Evolutionary conservation across 352 stramenopile genomes (phyloP).

Genomic region (Pythium grandisporangium): DNA sequence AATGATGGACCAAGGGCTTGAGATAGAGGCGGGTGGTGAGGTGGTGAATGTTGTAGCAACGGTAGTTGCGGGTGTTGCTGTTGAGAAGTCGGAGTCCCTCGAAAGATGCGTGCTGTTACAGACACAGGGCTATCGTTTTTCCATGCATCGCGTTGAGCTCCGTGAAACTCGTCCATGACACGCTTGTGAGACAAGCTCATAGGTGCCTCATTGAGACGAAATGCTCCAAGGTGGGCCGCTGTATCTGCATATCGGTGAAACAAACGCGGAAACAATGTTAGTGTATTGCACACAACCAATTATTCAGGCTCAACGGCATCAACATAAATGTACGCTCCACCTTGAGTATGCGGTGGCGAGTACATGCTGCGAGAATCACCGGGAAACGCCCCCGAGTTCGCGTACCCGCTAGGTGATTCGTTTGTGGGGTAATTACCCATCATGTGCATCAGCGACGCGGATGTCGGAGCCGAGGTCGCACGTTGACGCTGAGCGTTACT

Average conservation of each 20-base stretch:
- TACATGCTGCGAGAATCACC: constrained; percentile 11
- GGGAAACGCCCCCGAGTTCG: constrained; percentile 8
- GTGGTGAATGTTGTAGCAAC: constrained; percentile 12
- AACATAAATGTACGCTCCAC: constrained; percentile 2
- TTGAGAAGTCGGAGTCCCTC: constrained; percentile 15
- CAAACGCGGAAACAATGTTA: too few relatives aligned
- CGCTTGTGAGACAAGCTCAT: constrained; percentile 18
- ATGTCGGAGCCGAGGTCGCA: constrained; percentile 13
- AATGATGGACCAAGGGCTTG: constrained; percentile 4
- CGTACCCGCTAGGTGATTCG: constrained; percentile 6
- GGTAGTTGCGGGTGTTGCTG: constrained; percentile 20
- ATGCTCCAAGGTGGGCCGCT: too few relatives aligned
- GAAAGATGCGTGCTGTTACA: constrained; percentile 14
- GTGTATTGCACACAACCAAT: not conserved
- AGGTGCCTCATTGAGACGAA: constrained; percentile 10
- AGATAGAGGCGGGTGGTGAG: not conserved
- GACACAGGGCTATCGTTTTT: constrained; percentile 20
- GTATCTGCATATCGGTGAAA: too few relatives aligned
- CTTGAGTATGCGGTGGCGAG: constrained; percentile 5
- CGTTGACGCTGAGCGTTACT: constrained; percentile 10
- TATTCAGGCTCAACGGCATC: not conserved
- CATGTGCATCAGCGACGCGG: constrained; percentile 14
- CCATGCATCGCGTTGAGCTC: constrained; percentile 11
- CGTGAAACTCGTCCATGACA: constrained; percentile 15
- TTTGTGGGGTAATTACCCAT: constrained; percentile 14